Evolutionary conservation across 225 moss, liverwort and hornwort species (phyloP), one percentile per base, ranked within the genome.

Genomic region (Lunularia cruciata): DNA sequence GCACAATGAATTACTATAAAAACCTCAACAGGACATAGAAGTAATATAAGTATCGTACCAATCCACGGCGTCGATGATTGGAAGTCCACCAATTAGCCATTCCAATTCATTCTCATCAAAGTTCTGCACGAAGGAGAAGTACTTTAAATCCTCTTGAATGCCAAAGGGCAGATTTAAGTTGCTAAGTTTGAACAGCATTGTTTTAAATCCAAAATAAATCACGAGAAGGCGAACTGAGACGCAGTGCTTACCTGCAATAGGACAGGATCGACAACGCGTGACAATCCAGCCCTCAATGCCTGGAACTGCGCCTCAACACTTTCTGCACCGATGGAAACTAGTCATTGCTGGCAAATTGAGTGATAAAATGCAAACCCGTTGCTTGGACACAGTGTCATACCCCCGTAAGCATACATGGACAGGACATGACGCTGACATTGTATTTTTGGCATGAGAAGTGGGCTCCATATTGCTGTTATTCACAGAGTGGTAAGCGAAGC

Each of bases 41-140:
- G 5, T 6, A 45, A 46, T 19, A 11, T 4, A 11, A 64, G 15
- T 8, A 47, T 68, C 92, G 73, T 76, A 98, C 96, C 96, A 98
- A 66, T 98, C 96, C 53, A 86, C 83, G 56, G 96, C 89, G 74
- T 98, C 93, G 62, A 98, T 98, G 28, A 78, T 77, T 59, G 96
- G 96, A 68, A 98, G 83, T 22, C 96, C 96, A 72, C 96, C 96
- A 72, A 98, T 98, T 39, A 98, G 87, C 92, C 92, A 98, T 72
- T 98, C 96, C 60, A 98, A 87, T 76, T 98, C 96, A 40, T 93
- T 92, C 57, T 98, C 96, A 73, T 98, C 96, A 53, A 98, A 98
- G 81, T 98, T 87, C 96, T 98, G 86, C 31, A 39, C 60, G 39
- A 15, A 11, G 36, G 47, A 16, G 67, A 16, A 22, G 12, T 73